A percentile compares a stretch with the other conserved stretches of the same genome.
Evolutionary conservation across 2,329 filamentous ascomycete genomes (phyloP).

Genomic region (Chrysoporthe puriensis): DNA sequence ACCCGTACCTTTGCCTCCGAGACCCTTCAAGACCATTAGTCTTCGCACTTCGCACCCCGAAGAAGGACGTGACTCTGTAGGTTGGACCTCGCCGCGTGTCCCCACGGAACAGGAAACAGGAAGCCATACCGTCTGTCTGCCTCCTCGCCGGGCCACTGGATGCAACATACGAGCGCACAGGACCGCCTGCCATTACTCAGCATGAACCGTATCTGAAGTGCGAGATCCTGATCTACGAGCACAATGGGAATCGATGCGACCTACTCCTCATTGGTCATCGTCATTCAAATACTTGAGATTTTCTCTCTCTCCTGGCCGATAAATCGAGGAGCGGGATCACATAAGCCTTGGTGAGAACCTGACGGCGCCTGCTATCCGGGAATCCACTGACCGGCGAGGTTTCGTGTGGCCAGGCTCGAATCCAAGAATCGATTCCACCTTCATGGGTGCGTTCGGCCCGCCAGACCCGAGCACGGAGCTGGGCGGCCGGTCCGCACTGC

Average conservation of each 20-base stretch:
- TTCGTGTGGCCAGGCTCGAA: no score
- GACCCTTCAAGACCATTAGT: background rate
- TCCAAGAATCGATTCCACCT: background rate
- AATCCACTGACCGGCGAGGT: background rate
- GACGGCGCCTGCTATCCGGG: background rate
- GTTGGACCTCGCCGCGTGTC: background rate
- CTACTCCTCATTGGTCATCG: background rate
- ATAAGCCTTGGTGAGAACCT: background rate
- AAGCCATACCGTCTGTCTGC: background rate
- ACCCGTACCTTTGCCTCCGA: background rate
- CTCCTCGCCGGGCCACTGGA: background rate
- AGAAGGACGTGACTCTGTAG: background rate
- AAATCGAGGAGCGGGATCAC: background rate
- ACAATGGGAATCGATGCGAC: constrained; percentile 17
- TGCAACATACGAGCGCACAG: background rate
- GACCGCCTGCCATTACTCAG: background rate
- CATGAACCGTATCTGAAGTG: constrained; percentile 5
- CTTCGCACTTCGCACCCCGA: background rate
- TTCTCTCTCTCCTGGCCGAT: background rate
- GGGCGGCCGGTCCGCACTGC: constrained; percentile 16
- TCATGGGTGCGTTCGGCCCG: constrained; percentile 23
- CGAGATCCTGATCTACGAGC: constrained; percentile 10
- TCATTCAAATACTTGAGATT: background rate
- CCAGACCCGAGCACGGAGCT: constrained; percentile 17
- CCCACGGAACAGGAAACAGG: background rate